A percentile compares a stretch with the other conserved stretches of the same genome.
These are phyloP conservation scores for Puccinia polysora DNA, from an alignment of 1,284 basidiomycete species.

Conservation along the genomic window DNA sequence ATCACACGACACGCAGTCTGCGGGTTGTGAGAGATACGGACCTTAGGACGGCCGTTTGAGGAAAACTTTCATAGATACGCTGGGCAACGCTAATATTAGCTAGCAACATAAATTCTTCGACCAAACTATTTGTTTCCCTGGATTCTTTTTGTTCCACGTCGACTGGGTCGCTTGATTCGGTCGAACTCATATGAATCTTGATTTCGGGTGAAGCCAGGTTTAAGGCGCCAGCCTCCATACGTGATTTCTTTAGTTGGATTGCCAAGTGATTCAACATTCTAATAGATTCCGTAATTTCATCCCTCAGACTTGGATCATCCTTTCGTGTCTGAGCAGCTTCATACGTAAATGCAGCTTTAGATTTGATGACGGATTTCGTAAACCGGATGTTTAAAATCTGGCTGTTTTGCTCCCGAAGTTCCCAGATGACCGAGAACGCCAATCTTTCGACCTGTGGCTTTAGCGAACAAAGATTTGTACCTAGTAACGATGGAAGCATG, in stretches of 20 bases:
- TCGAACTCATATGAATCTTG: slow-evolving; percentile 83
- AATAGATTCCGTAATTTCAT: slow-evolving; percentile 80
- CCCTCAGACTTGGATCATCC: slow-evolving; percentile 76
- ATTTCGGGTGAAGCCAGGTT: slow-evolving; percentile 97
- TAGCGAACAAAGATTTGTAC: slow-evolving; percentile 93
- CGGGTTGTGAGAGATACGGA: slow-evolving; percentile 52
- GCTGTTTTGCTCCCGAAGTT: slow-evolving; percentile 80
- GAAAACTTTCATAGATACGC: slow-evolving; percentile 90
- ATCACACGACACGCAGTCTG: background rate
- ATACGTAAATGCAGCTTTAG: slow-evolving; percentile 95
- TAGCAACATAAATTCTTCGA: slow-evolving; percentile 98
- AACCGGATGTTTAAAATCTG: slow-evolving; percentile 87
- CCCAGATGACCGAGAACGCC: slow-evolving; percentile 93
- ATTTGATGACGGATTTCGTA: slow-evolving; percentile 92
- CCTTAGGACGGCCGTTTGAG: slow-evolving; percentile 89
- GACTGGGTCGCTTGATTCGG: slow-evolving; percentile 80
- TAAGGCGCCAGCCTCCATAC: slow-evolving; percentile 90
- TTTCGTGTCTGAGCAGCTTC: slow-evolving; percentile 92
- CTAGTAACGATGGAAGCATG: slow-evolving; percentile 90
- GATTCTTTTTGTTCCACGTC: slow-evolving; percentile 96
- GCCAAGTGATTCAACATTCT: slow-evolving; percentile 85
- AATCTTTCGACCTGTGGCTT: slow-evolving; percentile 88
- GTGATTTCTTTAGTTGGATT: slow-evolving; percentile 73
- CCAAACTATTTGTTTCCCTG: slow-evolving; percentile 88
- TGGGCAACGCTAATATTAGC: slow-evolving; percentile 91